Conservation (phyloP, 352 stramenopile species). For the Elongisporangium anandrum region DNA sequence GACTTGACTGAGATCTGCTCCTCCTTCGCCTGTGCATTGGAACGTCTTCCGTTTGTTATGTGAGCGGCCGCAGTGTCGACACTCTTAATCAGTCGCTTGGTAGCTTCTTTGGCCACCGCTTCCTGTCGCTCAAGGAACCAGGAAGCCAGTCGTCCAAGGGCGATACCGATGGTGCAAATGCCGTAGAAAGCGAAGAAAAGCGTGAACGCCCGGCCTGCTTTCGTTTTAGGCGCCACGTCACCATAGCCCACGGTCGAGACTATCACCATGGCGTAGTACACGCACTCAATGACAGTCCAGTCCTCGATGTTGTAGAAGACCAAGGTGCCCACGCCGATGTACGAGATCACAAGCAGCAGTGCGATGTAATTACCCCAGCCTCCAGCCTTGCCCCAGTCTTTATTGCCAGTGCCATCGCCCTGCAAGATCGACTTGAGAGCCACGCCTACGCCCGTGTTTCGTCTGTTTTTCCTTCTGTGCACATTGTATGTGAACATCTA, state of each 20-base stretch:
- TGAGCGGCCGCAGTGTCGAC: constrained; percentile 27
- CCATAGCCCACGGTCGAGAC: constrained; percentile 90
- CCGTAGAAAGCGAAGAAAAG: constrained; percentile 84
- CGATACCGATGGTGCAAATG: constrained; percentile 63
- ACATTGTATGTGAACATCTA: not conserved
- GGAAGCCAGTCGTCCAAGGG: constrained; percentile 43
- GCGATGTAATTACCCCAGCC: constrained; percentile 29
- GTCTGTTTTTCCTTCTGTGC: not conserved
- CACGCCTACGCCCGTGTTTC: constrained; percentile 15
- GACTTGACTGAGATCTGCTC: no score
- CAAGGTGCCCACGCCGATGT: constrained; percentile 45
- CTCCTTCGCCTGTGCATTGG: no score
- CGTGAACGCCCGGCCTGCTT: constrained; percentile 66
- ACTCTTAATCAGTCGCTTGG: constrained; percentile 35
- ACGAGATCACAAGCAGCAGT: constrained; percentile 51
- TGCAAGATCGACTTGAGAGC: constrained; percentile 23
- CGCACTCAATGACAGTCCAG: constrained; percentile 68
- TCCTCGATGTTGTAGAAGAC: constrained; percentile 55
- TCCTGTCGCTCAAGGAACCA: constrained; percentile 54
- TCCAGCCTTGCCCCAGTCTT: constrained; percentile 3
- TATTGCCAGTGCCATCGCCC: constrained; percentile 13
- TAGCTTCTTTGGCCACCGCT: constrained; percentile 54
- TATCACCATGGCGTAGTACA: constrained; percentile 92
- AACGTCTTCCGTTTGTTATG: constrained; percentile 6
- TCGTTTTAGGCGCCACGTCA: constrained; percentile 66